phyloP scores from a whole-genome alignment of 1,139 yeast species.

The Pichia norvegensis region DNA sequence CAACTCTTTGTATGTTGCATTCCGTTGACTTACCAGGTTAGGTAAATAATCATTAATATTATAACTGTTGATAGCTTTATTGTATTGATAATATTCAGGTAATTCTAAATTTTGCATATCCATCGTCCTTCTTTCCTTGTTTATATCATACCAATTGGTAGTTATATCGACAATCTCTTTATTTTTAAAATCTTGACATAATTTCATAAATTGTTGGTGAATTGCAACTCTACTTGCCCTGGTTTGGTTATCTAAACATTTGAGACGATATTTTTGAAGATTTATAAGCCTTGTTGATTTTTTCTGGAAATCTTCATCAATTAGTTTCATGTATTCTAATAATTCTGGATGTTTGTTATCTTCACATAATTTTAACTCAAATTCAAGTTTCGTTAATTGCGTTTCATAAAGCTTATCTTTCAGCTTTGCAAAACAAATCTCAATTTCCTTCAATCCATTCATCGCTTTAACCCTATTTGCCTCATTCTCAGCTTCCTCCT shows the following conservation, averaged over 20 bases:
- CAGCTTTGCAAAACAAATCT: constrained; percentile 73
- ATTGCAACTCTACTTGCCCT: constrained; percentile 70
- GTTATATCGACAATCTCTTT: constrained; percentile 68
- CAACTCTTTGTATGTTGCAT: constrained; percentile 47
- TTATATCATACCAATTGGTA: constrained; percentile 84
- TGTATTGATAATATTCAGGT: constrained; percentile 29
- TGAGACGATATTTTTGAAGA: constrained; percentile 62
- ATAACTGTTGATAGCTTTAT: constrained; percentile 19
- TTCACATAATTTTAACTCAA: constrained; percentile 78
- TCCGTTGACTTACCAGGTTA: constrained; percentile 47
- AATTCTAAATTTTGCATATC: constrained; percentile 48
- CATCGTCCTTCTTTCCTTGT: constrained; percentile 79
- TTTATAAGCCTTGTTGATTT: constrained; percentile 61
- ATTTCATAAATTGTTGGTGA: constrained; percentile 77
- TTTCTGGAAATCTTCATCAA: constrained; percentile 64
- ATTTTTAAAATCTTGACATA: constrained; percentile 59
- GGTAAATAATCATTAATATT: constrained; percentile 22
- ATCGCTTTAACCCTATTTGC: constrained; percentile 56
- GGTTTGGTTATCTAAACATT: constrained; percentile 74
- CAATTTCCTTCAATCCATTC: constrained; percentile 65
- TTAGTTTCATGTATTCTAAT: constrained; percentile 44
- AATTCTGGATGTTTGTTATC: constrained; percentile 89
- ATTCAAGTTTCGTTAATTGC: constrained; percentile 65
- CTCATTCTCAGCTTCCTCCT: constrained; percentile 29
- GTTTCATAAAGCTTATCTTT: constrained; percentile 73